Percentiles rank a stretch among this genome's conserved stretches.
Evolutionary conservation across 2,329 filamentous ascomycete species (phyloP).

Genomic region (Neofusicoccum ribis): DNA sequence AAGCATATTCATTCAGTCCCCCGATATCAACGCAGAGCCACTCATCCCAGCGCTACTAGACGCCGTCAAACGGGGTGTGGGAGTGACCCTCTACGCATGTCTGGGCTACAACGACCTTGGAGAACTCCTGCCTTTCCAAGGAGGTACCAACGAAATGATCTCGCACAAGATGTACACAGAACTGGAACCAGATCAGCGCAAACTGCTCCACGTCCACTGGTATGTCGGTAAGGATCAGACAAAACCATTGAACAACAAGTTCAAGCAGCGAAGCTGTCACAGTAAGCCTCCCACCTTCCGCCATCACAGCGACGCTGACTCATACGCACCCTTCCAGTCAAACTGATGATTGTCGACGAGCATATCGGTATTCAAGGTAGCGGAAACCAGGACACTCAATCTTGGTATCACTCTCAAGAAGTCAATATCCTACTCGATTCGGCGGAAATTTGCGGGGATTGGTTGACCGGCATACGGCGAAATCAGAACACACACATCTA

Average conservation of each 20-base stretch:
- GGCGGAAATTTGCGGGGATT: constrained; percentile 58
- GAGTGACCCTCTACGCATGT: constrained; percentile 70
- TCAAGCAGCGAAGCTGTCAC: constrained; percentile 69
- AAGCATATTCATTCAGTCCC: constrained; percentile 75
- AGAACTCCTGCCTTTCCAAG: constrained; percentile 73
- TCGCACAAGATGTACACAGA: constrained; percentile 59
- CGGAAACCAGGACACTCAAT: constrained; percentile 80
- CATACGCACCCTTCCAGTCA: constrained; percentile 46
- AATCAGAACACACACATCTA: constrained; percentile 68
- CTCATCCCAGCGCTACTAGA: constrained; percentile 63
- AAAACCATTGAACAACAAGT: constrained; percentile 64
- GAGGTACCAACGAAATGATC: constrained; percentile 73
- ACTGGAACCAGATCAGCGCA: constrained; percentile 52
- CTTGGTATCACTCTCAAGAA: constrained; percentile 77
- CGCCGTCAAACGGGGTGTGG: constrained; percentile 66
- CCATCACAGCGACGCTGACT: not conserved
- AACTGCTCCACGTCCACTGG: constrained; percentile 62
- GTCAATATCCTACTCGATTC: constrained; percentile 75
- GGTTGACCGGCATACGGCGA: constrained; percentile 61
- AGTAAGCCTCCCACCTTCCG: constrained; percentile 26
- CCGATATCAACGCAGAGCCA: constrained; percentile 72
- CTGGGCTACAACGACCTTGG: constrained; percentile 79
- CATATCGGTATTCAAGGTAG: constrained; percentile 70
- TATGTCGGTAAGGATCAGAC: constrained; percentile 76
- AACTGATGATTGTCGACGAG: constrained; percentile 73